Base-by-base conservation (phyloP, 2,329 filamentous ascomycete genomes). In the Pseudogymnoascus sp. region DNA sequence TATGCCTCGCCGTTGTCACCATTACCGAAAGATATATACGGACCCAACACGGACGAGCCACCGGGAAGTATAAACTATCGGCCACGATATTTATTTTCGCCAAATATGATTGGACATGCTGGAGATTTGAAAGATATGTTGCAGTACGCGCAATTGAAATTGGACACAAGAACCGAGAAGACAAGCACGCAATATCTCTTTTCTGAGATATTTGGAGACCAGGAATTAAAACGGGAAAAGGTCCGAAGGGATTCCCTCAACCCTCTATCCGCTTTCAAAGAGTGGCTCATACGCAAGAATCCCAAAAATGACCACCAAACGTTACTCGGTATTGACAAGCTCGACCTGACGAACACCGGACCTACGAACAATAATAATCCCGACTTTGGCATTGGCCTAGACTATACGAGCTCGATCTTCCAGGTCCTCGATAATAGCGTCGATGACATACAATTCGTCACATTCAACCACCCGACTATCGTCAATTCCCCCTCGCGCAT, bases 191-290 rank as follows among this genome's bases (percentile, higher is more conserved):
- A 70, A 56, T 19, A 66, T 6, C 19, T 67, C n/a, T 76, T 84
- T 61, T 76, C 79, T 4, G 77, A 80, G 63, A 77, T 85, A 41
- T 84, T 78, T 63, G 81, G 78, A 22, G 76, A 79, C 50, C 82
- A 84, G 68, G 82, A 84, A 69, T 78, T 78, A 59, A 70, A 78
- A 50, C 75, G 83, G 35, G 77, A 82, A 64, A 66, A 76, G 2
- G 72, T 77, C 60, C 72, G 75, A 62, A 73, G 73, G 63, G 66
- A 68, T 56, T 74, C 71, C 28, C 67, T 69, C 35, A 76, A 64
- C 65, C 68, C 65, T 14, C 69, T 53, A 56, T 62, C 69, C 5
- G 72, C 70, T 31, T 72, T 74, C 69, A 72, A 72, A 59, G 74
- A 78, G 46, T 77, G 74, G 73, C 63, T 79, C 61, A 66, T 33